Evolutionary conservation across 225 moss, liverwort and hornwort species (phyloP), one percentile per base, ranked within the genome.

Genomic region (Takakia lepidozioides): DNA sequence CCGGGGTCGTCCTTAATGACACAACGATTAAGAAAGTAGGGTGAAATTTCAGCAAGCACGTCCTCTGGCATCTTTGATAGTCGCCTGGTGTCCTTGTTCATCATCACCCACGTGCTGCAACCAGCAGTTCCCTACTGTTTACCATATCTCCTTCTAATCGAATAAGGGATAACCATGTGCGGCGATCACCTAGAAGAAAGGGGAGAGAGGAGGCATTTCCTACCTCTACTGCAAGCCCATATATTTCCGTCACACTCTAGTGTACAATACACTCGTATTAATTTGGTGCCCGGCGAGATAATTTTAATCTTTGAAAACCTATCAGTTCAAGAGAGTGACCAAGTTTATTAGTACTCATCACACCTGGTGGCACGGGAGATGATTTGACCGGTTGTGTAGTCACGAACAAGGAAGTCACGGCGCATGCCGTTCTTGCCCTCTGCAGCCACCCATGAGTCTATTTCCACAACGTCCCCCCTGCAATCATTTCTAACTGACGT

Each of bases 31-130:
- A 92, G 76, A 49, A 76, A 92, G 36, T 53, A 84, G 2, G 87
- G 84, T 8, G 91, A 84, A 14, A 92, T 82, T 45, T 92, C 87
- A 0, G 66, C 60, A 4, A 81, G 43, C 23, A 92, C 91, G 40
- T 92, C 87, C 43, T 63, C 74, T 7, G 91, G 87, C 87, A 92
- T 87, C 60, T 84, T 92, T 10, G 87, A 92, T 19, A 92, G 62
- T n/a, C 84, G 83, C 48, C 91, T 51, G 2, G 84, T 87, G 58
- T 87, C 87, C 65, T 82, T 68, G 56, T 92, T 92, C 87, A 92
- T 87, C 64, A 78, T 87, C 23, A 92, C 91, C 87, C 89, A 90
- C 18, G 89, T 85, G 67, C 85, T 85, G 74, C 66, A 73, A 30
- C 37, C n/a, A n/a, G n/a, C n/a, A n/a, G n/a, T n/a, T n/a, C n/a